Evolutionary conservation across 352 stramenopile species (phyloP), one percentile per base, ranked within the genome.

Genomic region (Phytophthora citrophthora): DNA sequence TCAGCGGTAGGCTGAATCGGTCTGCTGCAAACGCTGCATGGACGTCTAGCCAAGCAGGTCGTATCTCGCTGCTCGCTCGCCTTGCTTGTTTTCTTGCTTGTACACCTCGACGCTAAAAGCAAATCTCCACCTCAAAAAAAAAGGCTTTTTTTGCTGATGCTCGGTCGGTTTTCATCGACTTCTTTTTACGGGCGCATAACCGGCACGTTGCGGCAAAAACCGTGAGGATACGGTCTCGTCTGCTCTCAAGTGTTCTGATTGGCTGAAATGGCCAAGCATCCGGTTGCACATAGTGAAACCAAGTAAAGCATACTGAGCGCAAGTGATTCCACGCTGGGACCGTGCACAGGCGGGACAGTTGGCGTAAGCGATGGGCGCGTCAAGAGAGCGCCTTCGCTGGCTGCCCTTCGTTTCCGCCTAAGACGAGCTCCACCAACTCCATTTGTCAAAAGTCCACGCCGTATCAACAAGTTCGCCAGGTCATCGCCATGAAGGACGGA

Each of bases 401-500:
- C 62, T 43, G 68, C 68, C 62, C 26, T 76, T 76, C 68, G 62
- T 76, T 76, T 20, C 20, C 53, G 11, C 24, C 36, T 41, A 41
- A 41, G 26, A 55, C n/a, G 29, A 55, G 59, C 50, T 67, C 50
- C 49, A 27, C 36, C n/a, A 8, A 13, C 16, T 45, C n/a, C 68
- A 72, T 66, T 76, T 65, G 56, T 31, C 56, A 60, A 72, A 63
- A 56, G 44, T 65, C 36, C 24, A 12, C 16, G 36, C 23, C 49
- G 15, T 36, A 24, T 48, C 26, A 39, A 24, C 29, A 29, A n/a
- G 15, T 13, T 38, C n/a, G 5, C 18, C 26, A 29, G 26, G 9
- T 10, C 20, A 18, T 10, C 27, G 51, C n/a, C 3, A 90, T 88
- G 79, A 88, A 86, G 71, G 68, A 79, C 54, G 49, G 59, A 52